Base-by-base conservation (phyloP, 306 rosid genomes). In the Trichosanthes cucumerina region DNA sequence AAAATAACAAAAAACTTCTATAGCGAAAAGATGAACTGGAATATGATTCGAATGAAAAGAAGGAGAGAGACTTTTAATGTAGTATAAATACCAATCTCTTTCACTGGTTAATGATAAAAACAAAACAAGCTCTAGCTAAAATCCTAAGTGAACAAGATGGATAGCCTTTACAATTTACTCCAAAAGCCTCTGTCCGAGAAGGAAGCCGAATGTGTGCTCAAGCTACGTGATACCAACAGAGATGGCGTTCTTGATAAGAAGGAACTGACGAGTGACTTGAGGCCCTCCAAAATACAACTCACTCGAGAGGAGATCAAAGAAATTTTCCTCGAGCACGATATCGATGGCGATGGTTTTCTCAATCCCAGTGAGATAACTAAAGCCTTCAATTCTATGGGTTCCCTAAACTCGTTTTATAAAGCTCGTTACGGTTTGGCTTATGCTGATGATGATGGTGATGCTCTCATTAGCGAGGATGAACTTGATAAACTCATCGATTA, bases 401-500 rank as follows among this genome's bases (percentile, higher is more conserved):
- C 74, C 2, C 4, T 4, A 4, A 1, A 10, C 15, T 31, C 52
- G 4, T 4, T 66, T 0, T 4, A 38, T 10, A 66, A 66, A 66
- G 52, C 74, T 36, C 50, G n/a, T 2, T 10, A 66, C 12, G 52
- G 50, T 7, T 4, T 66, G 74, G 16, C 15, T 36, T 11, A 0
- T 66, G 74, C 74, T 38, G 74, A 66, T 66, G 15, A 1, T 0
- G 74, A 66, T 66, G 52, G 74, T 1, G 28, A 66, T 9, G 28
- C 2, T 5, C 52, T 19, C 31, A 66, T 66, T 66, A 66, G 52
- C 31, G 47, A 65, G 23, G 0, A 0, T 36, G 72, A 65, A 36
- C 72, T 65, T 18, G 21, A 65, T 18, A 65, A 66, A 66, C 74
- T 66, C 50, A 15, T 80, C 23, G 46, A 57, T 21, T 82, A 82